Evolutionary conservation across 495 filamentous ascomycete genomes (phyloP).

Genomic region (Penicillium atrosanguineum): DNA sequence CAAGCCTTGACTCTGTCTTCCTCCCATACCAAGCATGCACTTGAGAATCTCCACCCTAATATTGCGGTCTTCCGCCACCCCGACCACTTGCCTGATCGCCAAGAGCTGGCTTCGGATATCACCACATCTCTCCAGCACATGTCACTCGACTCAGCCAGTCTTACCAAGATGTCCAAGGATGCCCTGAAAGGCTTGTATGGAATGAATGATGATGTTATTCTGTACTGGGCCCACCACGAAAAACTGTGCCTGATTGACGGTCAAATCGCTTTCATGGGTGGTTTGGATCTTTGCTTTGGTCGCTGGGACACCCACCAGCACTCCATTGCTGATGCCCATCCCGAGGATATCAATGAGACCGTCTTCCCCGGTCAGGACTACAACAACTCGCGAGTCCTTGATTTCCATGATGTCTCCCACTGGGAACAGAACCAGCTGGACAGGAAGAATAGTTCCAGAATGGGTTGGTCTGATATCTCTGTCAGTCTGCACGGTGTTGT

Average conservation of each 20-base stretch:
- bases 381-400: constrained; percentile 85
- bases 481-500: constrained; percentile 78
- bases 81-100: constrained; percentile 77
- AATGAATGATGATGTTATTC: constrained; percentile 70
- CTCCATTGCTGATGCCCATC: constrained; percentile 82
- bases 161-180: constrained; percentile 61
- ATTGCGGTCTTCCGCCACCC: constrained; percentile 92
- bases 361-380: constrained; percentile 93
- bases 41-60: constrained; percentile 79
- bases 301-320: constrained; percentile 69
- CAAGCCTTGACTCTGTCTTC: constrained; percentile 82
- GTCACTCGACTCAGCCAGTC: constrained; percentile 47
- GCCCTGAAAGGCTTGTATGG: constrained; percentile 77
- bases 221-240: constrained; percentile 97
- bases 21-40: constrained; percentile 76
- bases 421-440: constrained; percentile 88
- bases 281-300: constrained; percentile 59
- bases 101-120: constrained; percentile 52
- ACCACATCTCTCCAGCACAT: constrained; percentile 51
- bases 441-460: constrained; percentile 72
- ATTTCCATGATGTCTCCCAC: constrained; percentile 81
- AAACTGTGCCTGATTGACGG: constrained; percentile 87
- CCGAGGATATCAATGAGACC: constrained; percentile 66
- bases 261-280: constrained; percentile 84
- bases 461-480: constrained; percentile 93